Conservation (phyloP, 129 eudicot species). For the Flaveria robusta region DNA sequence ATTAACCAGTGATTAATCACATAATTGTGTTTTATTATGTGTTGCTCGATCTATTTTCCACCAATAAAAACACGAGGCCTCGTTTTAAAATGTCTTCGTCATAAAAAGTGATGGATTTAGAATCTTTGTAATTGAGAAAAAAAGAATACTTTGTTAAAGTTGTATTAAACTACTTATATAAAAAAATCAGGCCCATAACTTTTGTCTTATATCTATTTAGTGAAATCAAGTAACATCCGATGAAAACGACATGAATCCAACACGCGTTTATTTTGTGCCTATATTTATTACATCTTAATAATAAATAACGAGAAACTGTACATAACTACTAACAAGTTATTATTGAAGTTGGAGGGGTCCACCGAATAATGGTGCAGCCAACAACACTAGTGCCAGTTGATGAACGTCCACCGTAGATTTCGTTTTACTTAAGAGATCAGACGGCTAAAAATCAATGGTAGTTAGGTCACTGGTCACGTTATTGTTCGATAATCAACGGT, state of each 20-base stretch:
- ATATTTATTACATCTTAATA: constrained; percentile 5
- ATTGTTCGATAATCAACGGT: not conserved
- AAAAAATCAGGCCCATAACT: too few species aligned
- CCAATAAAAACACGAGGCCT: too few species aligned
- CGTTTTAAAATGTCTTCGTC: too few species aligned
- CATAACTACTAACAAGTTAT: constrained; percentile 7
- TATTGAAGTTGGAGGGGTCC: constrained; percentile 25
- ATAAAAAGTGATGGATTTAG: too few species aligned
- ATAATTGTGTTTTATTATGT: too few species aligned
- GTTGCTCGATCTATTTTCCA: too few species aligned
- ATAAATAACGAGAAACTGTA: not conserved
- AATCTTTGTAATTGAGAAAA: too few species aligned
- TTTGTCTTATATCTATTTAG: not conserved
- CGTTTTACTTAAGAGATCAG: constrained; percentile 11
- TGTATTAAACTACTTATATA: too few species aligned
- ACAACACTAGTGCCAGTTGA: constrained; percentile 5
- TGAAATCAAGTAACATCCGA: not conserved
- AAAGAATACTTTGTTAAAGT: too few species aligned
- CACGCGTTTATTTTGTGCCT: constrained; percentile 16
- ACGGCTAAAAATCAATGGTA: constrained; percentile 5
- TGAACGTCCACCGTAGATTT: not conserved
- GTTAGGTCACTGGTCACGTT: constrained; percentile 1
- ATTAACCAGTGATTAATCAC: too few species aligned
- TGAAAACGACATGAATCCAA: constrained; percentile 29
- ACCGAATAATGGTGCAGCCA: constrained; percentile 35